Evolutionary conservation across 169 alveolate genomes (phyloP), one percentile per base, ranked within the genome.

Genomic region (Plasmodium blacklocki): DNA sequence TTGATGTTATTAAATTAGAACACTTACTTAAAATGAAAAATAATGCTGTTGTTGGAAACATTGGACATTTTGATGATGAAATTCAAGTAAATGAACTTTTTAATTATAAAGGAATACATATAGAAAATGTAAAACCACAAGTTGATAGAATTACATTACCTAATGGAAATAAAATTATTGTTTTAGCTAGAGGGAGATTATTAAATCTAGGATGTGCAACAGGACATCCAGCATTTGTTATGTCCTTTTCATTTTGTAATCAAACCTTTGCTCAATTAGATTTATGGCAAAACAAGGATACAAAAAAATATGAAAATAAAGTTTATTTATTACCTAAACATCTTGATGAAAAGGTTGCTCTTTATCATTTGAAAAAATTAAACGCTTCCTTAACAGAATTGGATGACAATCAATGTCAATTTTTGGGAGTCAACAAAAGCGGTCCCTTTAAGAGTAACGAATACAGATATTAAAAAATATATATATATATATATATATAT

Each of bases 181-280:
- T 98, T 72, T 94, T 98, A 52, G 99, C 99, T 23, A 95, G 96
- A 76, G 99, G 99, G n/a, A 96, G 99, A 83, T 96, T 98, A 64
- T 93, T 98, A 78, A 98, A 98, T 95, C 97, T 98, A 18, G 99
- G 99, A 29, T 98, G 99, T 70, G 99, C 99, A 89, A 98, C 99
- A 60, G 99, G 99, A 3, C 99, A 98, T 90, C 99, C 99, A 19
- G 97, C 99, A 58, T 97, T 98, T 92, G 99, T 98, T 60, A 98
- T 98, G 99, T 97, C 99, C 60, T 96, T 96, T 94, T 97, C 99
- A 18, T 98, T 98, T 96, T 98, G 99, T 60, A 98, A 98, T 93
- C 99, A 98, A 94, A 93, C 73, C 43, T 96, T 93, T 67, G 93
- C 95, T 14, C 95, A 93, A 52, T 23, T 91, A 93, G 91, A 97